phyloP scores from a whole-genome alignment of 768 basidiomycete genomes.

The Hygrophorus pudorinus region DNA sequence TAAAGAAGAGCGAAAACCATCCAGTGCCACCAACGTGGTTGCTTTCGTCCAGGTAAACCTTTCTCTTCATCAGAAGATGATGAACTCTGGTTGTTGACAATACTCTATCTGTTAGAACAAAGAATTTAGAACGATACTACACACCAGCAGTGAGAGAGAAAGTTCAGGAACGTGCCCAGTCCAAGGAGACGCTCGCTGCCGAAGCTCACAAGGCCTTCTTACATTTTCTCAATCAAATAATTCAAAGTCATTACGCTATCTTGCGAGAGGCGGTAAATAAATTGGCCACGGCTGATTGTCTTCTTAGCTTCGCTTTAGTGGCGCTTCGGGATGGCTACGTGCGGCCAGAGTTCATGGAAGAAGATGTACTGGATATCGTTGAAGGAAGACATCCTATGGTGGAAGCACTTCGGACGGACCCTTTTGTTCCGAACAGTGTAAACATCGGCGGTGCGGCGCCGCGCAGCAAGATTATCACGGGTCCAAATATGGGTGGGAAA shows the following conservation, averaged over 20 bases:
- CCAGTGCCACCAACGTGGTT: conserved; percentile 49
- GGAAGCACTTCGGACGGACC: conserved; percentile 64
- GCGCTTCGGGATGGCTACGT: conserved; percentile 70
- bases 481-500: conserved; percentile 87
- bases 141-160: conserved; percentile 55
- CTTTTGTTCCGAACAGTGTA: conserved; percentile 81
- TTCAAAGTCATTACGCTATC: conserved; percentile 53
- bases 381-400: conserved; percentile 94
- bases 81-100: not conserved
- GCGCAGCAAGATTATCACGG: conserved; percentile 65
- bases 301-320: conserved; percentile 75
- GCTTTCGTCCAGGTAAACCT: conserved; percentile 49
- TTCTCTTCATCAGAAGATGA: not conserved
- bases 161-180: conserved; percentile 64
- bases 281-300: conserved; percentile 78
- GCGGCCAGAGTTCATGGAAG: conserved; percentile 64
- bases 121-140: conserved; percentile 59
- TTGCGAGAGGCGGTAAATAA: conserved; percentile 72
- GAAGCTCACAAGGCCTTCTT: conserved; percentile 59
- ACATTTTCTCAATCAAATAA: conserved; percentile 61
- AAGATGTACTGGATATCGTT: conserved; percentile 58
- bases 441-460: conserved; percentile 45
- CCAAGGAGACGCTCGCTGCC: conserved; percentile 57
- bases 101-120: conserved; percentile 45
- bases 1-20: conserved; percentile 49